These are phyloP conservation scores for Scheffersomyces insectosa DNA, from an alignment of 1,139 yeast genomes.

Conservation along the genomic window DNA sequence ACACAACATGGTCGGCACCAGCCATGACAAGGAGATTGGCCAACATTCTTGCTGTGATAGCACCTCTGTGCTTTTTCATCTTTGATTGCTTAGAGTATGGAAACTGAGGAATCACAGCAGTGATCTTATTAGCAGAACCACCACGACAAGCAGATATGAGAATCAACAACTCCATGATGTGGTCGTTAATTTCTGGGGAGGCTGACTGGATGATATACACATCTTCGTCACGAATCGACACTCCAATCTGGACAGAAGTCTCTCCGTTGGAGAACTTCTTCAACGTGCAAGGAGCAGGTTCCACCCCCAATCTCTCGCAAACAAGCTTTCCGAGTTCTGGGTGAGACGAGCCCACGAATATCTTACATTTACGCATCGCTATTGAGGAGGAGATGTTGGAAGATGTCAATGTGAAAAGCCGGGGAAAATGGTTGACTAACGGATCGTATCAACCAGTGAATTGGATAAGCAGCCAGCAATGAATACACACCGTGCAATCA, in stretches of 20 bases:
- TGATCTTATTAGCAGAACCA: constrained; percentile 94
- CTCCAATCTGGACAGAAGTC: constrained; percentile 94
- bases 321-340: constrained; percentile 90
- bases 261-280: constrained; percentile 96
- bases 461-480: no score
- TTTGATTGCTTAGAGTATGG: constrained; percentile 97
- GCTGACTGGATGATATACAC: constrained; percentile 96
- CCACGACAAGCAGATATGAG: constrained; percentile 95
- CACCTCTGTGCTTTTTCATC: constrained; percentile 98
- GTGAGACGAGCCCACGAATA: constrained; percentile 94
- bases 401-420: no score
- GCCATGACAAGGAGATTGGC: constrained; percentile 96
- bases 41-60: constrained; percentile 98
- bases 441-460: no score
- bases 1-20: constrained; percentile 97
- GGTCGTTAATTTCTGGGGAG: constrained; percentile 85
- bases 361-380: constrained; percentile 91
- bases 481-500: no score
- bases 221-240: constrained; percentile 93
- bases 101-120: constrained; percentile 96
- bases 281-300: constrained; percentile 91
- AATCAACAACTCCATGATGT: constrained; percentile 92
- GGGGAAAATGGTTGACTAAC: no score
- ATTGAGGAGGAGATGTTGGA: not conserved
- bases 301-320: constrained; percentile 87